Base-by-base conservation (phyloP, 129 eudicot genomes). In the Deinandra increscens region DNA sequence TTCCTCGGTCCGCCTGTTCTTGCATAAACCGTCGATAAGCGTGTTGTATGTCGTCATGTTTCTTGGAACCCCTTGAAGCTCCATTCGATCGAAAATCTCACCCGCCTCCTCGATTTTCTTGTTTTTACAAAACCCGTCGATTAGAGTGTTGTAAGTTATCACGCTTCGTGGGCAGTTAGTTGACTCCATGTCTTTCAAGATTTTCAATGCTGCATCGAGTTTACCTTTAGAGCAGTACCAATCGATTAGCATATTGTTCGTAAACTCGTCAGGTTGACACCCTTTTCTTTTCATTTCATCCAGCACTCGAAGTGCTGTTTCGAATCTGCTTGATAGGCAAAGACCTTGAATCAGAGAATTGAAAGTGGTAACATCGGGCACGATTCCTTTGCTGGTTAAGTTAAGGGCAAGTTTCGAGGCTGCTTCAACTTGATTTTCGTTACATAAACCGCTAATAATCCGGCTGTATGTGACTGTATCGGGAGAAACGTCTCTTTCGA, bases 21-120 rank as follows among this genome's bases (percentile, higher is more conserved):
- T 93, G 48, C 88, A 83, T 39, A 93, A 86, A 13, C 98, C 98
- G 36, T 86, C 86, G 31, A 92, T 86, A 15, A 93, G 87, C 7
- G 95, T 70, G 72, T 93, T 93, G 66, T 86, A 92, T 3, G 95
- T 92, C 14, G 81, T 83, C 65, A 79, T 42, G 58, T 83, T 83
- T 58, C 98, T 80, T 18, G 99, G 83, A 34, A 93, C 77, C 66
- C 99, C 99, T 69, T 78, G 91, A 20, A 93, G 80, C 67, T 93
- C 97, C 97, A 93, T 93, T 64, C 84, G 95, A 69, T 93, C 95
- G 14, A 93, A 93, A 20, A 93, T 78, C 67, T 87, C 99, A 69
- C 91, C 95, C 1, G 99, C 99, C 60, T 89, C 90, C 70, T 89
- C 95, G 6, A 89, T 69, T 70, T 79, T 85, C 72, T 78, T 80